Evolutionary conservation across 495 filamentous ascomycete genomes (phyloP), one percentile per base, ranked within the genome.

Genomic region (Trichocladium antarcticum): DNA sequence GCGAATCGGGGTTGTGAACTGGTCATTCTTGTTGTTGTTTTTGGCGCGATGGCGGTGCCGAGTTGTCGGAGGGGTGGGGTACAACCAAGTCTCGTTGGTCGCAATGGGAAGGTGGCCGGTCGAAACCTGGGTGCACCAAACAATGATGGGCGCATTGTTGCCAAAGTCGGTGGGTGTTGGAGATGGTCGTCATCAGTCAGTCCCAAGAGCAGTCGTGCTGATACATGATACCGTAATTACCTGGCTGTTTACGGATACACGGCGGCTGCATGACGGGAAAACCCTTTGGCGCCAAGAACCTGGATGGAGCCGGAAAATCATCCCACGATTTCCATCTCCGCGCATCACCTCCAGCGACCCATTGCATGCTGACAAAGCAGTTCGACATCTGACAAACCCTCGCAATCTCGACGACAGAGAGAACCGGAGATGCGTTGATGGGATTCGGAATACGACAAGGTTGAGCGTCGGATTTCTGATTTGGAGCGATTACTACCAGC

Each of bases 1-100:
- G 65, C 61, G 57, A 68, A 68, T 5, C 27, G 49, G 12, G 63
- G 38, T 17, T 37, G 12, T 3, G 20, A 37, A 16, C 3, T 27
- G 29, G 10, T 15, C 2, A 22, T 20, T 27, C 34, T 45, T 4
- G 40, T 15, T 16, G 35, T 29, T 11, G 49, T 51, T n/a, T 15
- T 17, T 24, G 12, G 35, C 40, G 35, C 17, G 16, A 19, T 17
- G 43, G 12, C 49, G 41, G 15, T n/a, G n/a, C n/a, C n/a, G n/a
- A n/a, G 49, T 51, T n/a, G 17, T 17, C 17, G 12, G 35, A 39
- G 35, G 19, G 16, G n/a, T 17, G 43, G 12, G 41, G 41, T 10
- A 15, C 12, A 16, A 12, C 17, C 5, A 6, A 24, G 19, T 42
- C 17, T 17, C 0, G 21, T 5, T 36, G 32, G 11, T 8, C 12